Base-by-base conservation (phyloP, 2,329 filamentous ascomycete genomes). In the Thelonectria olida region DNA sequence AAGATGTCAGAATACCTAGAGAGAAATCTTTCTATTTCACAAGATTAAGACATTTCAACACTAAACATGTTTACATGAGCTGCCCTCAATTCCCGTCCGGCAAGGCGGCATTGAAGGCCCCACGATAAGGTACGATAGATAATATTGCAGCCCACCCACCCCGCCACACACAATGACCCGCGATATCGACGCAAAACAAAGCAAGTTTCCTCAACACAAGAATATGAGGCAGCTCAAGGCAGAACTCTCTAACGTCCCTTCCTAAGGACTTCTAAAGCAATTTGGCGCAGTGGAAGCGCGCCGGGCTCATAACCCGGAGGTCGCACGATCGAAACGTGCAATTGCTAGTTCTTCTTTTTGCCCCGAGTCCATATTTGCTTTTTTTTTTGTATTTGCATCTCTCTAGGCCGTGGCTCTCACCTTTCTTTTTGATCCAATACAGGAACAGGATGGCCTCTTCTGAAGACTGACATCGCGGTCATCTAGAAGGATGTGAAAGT, bases 301-400 rank as follows among this genome's bases (percentile, higher is more conserved):
- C 56, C 56, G 56, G 56, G 56, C 56, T 58, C 56, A 58, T 58
- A 58, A 58, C 56, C 56, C 56, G 56, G 56, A 58, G 56, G 54
- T 58, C 57, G 57, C 57, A 59, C 50, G 49, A 54, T 59, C 57
- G 57, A 59, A 59, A 59, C 57, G 57, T 59, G 57, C 50, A 54
- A 54, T 54, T 54, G 50, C 52, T 54, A 54, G 39, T 22, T 5
- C 8, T 38, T 51, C 7, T 53, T 41, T 44, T 31, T 31, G 28
- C 7, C 3, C 19, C 10, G 15, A 23, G 10, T 7, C 19, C 9
- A 6, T 8, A 22, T 17, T 42, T 42, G 7, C 4, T 13, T 22
- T 42, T 42, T 23, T 23, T 20, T 23, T 5, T 20, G n/a, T n/a
- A n/a, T 42, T 22, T 10, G 12, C 12, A 5, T 23, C 4, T 9